phyloP scores from a whole-genome alignment of 2,329 filamentous ascomycete species.

The Zelopaecilomyces penicillatus region DNA sequence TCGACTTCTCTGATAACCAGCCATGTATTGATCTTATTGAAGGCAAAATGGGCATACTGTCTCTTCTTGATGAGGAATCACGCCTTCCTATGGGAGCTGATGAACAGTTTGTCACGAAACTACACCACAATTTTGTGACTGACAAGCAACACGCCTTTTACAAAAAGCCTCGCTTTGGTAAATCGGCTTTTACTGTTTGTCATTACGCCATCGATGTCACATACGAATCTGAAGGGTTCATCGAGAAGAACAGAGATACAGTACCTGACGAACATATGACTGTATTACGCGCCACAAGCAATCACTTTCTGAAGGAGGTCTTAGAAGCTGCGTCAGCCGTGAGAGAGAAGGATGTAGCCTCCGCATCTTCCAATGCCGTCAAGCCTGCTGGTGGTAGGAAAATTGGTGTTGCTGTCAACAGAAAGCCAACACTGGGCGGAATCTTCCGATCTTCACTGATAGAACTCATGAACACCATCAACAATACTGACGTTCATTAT shows the following conservation, averaged over 20 bases:
- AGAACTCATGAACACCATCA: constrained; percentile 96
- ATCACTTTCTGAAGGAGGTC: constrained; percentile 76
- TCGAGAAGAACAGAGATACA: constrained; percentile 98
- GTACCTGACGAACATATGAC: constrained; percentile 98
- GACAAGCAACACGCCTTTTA: constrained; percentile 96
- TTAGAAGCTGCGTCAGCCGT: constrained; percentile 78
- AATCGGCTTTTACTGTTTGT: constrained; percentile 94
- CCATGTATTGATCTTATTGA: constrained; percentile 98
- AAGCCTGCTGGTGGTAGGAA: constrained; percentile 75
- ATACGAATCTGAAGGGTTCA: constrained; percentile 97
- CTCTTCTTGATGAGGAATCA: constrained; percentile 91
- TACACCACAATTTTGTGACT: constrained; percentile 84
- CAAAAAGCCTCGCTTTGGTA: constrained; percentile 97
- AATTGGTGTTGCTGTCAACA: constrained; percentile 84
- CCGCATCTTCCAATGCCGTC: constrained; percentile 59
- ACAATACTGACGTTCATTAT: constrained; percentile 96
- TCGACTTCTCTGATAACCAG: constrained; percentile 98
- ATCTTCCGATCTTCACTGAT: constrained; percentile 99
- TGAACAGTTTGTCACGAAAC: constrained; percentile 91
- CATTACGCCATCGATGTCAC: constrained; percentile 98
- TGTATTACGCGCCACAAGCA: constrained; percentile 74
- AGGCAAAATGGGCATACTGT: constrained; percentile 87
- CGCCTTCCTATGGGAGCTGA: constrained; percentile 94
- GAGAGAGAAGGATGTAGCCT: constrained; percentile 75
- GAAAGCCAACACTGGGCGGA: constrained; percentile 92